phyloP scores from a whole-genome alignment of 192 early-diverging fungal genomes.

The Coemansia sp. region DNA sequence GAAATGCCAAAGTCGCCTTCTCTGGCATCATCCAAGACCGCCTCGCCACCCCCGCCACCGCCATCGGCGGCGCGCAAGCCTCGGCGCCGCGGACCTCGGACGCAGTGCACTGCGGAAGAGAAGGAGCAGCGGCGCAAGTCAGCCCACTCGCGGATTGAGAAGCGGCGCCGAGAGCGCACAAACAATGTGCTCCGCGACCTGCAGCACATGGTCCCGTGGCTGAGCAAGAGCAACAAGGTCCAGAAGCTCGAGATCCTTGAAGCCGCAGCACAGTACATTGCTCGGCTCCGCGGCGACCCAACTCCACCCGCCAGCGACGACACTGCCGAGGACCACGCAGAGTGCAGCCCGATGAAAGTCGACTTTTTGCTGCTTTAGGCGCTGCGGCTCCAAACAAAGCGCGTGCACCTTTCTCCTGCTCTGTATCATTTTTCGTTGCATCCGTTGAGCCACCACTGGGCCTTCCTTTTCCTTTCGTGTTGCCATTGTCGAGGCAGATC shows the following conservation, averaged over 20 bases:
- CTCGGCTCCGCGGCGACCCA: conserved; percentile 24
- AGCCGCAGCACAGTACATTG: conserved; percentile 40
- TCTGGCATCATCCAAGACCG: conserved; percentile 21
- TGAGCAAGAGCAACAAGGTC: conserved; percentile 35
- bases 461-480: not conserved
- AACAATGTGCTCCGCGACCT: conserved; percentile 79
- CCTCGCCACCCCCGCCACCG: conserved; percentile 24
- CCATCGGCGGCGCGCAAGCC: conserved; percentile 16
- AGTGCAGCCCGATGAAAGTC: conserved; percentile 25
- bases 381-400: too few relatives aligned
- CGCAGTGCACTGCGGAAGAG: conserved; percentile 44
- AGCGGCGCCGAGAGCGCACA: conserved; percentile 81
- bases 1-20: conserved; percentile 17
- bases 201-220: conserved; percentile 68
- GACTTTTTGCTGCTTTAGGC: conserved; percentile 31
- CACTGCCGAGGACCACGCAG: not conserved
- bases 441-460: not conserved
- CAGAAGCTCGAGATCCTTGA: conserved; percentile 52
- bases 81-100: conserved; percentile 26
- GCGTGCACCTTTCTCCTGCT: not conserved
- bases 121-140: conserved; percentile 75
- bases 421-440: not conserved
- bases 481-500: not conserved
- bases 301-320: conserved; percentile 14
- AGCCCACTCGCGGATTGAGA: conserved; percentile 84